phyloP scores from a whole-genome alignment of 495 filamentous ascomycete genomes.

The Penicillium odoratum region DNA sequence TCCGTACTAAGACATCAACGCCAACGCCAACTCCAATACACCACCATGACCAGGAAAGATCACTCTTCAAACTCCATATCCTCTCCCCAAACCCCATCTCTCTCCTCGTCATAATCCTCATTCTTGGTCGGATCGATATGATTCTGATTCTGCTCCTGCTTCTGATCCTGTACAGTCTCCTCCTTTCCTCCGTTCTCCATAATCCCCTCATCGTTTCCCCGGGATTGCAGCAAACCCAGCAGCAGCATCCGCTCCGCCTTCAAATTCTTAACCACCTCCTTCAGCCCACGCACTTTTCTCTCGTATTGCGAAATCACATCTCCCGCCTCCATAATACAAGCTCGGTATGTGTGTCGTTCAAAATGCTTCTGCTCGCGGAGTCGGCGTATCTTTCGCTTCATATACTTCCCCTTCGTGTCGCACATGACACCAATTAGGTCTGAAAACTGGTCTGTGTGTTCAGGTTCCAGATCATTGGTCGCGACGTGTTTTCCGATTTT shows the following conservation, averaged over 20 bases:
- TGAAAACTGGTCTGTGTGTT: slow-evolving; percentile 22
- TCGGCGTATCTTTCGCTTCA: slow-evolving; percentile 9
- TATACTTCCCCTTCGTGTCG: slow-evolving; percentile 8
- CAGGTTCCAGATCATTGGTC: slow-evolving; percentile 15
- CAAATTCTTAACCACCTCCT: background rate
- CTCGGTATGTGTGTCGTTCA: background rate
- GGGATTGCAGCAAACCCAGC: background rate
- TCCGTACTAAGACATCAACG: background rate
- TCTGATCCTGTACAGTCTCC: no score
- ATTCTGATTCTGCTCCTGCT: background rate
- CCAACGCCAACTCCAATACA: no score
- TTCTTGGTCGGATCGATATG: background rate
- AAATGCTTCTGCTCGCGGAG: background rate
- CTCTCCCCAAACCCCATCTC: background rate
- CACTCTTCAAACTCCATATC: background rate
- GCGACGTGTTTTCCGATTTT: slow-evolving; percentile 21
- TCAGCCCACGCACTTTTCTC: background rate
- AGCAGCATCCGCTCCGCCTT: slow-evolving; percentile 4
- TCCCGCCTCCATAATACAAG: background rate
- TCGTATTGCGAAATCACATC: background rate
- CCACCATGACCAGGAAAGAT: no score
- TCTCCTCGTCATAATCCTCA: background rate
- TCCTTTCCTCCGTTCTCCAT: background rate
- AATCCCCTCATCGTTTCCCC: background rate
- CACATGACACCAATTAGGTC: slow-evolving; percentile 25